Evolutionary conservation across 2,329 filamentous ascomycete species (phyloP), one percentile per base, ranked within the genome.

Genomic region (Kalmusia sp.): DNA sequence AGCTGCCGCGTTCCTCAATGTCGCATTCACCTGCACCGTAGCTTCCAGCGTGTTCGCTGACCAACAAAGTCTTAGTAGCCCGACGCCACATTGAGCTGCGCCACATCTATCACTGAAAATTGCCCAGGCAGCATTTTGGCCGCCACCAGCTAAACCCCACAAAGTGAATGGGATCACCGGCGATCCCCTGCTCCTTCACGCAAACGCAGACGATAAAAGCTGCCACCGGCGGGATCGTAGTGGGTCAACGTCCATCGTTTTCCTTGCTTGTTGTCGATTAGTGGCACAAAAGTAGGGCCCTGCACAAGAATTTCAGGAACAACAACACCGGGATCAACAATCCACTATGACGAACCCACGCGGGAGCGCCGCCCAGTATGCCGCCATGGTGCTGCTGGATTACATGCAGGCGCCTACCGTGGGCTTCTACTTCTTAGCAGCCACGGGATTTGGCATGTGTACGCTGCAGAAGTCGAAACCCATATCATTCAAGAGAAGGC

Each of bases 381-480:
- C 64, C 15, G 64, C 65, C 21, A 65, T 68, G 63, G 56, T 50
- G n/a, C 57, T 72, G 4, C 54, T 74, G 28, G 58, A 69, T 48
- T 72, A 74, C 37, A 62, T 70, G 56, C 68, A 74, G 27, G 71
- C 70, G 8, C 71, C 71, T 1, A 49, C 59, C 0, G 63, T 72
- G 2, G 70, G 62, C 11, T 67, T 68, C 43, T 71, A 68, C 61
- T 72, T 63, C 37, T 41, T 72, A 7, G 67, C 57, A 33, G 62
- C 68, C 9, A 55, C 61, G 28, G 52, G 54, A 4, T 71, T 71
- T 51, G 61, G 63, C 38, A 25, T 69, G 9, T 69, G 64, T 48
- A 55, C 65, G 31, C 51, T 74, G n/a, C 71, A 73, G 19, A 73
- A 71, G 34, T 40, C 68, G 11, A 62, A 58, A 30, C 46, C 57